Evolutionary conservation across 169 alveolate genomes (phyloP).

Genomic region (Plasmodium falciparum): DNA sequence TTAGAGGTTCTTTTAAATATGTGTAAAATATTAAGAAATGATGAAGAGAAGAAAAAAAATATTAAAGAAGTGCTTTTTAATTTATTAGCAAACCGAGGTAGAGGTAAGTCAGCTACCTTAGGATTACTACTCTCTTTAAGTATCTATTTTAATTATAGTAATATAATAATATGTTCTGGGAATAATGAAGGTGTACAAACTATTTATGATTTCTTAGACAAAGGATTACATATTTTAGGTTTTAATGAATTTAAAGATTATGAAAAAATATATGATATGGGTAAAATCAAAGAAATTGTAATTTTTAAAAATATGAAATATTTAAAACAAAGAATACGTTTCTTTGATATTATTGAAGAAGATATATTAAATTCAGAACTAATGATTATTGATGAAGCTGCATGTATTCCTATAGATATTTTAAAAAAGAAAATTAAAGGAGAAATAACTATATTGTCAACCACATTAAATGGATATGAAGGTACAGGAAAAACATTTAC

Average conservation of each 20-base stretch:
- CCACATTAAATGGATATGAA: slow-evolving; percentile 99
- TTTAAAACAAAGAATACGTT: slow-evolving; percentile 78
- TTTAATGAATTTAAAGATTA: slow-evolving; percentile 93
- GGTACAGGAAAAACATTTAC: slow-evolving; percentile 99
- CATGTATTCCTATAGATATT: slow-evolving; percentile 99
- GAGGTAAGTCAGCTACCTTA: slow-evolving; percentile 99
- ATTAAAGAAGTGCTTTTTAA: slow-evolving; percentile 56
- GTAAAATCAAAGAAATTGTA: slow-evolving; percentile 77
- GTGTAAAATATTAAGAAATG: slow-evolving; percentile 67
- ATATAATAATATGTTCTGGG: slow-evolving; percentile 98
- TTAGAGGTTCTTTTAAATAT: slow-evolving; percentile 34
- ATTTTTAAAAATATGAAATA: slow-evolving; percentile 72
- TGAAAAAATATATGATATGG: slow-evolving; percentile 83
- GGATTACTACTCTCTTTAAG: slow-evolving; percentile 96
- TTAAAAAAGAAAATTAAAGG: slow-evolving; percentile 95
- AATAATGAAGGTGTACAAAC: slow-evolving; percentile 98
- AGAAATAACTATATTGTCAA: slow-evolving; percentile 96
- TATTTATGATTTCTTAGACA: slow-evolving; percentile 96
- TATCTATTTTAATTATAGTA: slow-evolving; percentile 92
- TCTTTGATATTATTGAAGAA: slow-evolving; percentile 64
- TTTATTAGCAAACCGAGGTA: slow-evolving; percentile 98
- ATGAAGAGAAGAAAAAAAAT: slow-evolving; percentile 47
- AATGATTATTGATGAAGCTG: slow-evolving; percentile 99
- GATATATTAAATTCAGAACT: slow-evolving; percentile 91
- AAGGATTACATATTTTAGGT: slow-evolving; percentile 95